Conservation (phyloP, 1,284 basidiomycete genomes). For the Pascua guehoae region DNA sequence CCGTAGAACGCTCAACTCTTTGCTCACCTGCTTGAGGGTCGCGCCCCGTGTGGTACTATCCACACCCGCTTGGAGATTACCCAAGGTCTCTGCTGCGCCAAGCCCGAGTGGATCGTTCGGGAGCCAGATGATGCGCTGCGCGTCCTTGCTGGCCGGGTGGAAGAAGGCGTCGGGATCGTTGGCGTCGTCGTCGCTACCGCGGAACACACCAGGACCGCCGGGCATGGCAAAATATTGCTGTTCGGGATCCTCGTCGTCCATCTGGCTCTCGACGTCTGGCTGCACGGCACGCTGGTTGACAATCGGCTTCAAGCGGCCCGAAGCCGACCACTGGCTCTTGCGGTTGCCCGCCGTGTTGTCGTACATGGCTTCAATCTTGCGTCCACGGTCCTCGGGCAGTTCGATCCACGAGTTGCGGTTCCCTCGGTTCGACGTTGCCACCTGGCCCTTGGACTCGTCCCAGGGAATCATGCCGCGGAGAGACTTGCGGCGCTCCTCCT, state of each 20-base stretch:
- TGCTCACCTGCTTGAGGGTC: conserved; percentile 59
- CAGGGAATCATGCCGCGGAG: no score
- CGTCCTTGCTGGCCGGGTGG: conserved; percentile 71
- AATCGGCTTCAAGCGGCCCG: no score
- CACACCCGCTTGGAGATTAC: conserved; percentile 60
- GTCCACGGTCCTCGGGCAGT: no score
- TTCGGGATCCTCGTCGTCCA: conserved; percentile 20
- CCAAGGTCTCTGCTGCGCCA: conserved; percentile 60
- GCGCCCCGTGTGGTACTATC: conserved; percentile 57
- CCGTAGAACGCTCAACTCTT: not conserved
- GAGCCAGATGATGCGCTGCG: conserved; percentile 75
- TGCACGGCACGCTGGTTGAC: no score
- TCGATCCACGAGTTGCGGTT: no score
- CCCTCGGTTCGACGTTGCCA: no score
- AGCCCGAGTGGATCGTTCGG: conserved; percentile 68
- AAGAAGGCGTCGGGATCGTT: conserved; percentile 58
- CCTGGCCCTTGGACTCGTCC: no score
- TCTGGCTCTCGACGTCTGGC: conserved; percentile 1
- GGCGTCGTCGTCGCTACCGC: conserved; percentile 13
- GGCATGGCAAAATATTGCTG: conserved; percentile 40
- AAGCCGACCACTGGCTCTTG: not conserved
- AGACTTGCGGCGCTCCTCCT: no score
- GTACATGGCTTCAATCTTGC: no score
- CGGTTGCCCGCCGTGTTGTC: not conserved
- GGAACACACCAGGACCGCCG: conserved; percentile 39